Percentiles rank a stretch among this genome's conserved stretches.
These are phyloP conservation scores for Osmanthus fragrans DNA, from an alignment of 257 asterid genomes.

Conservation along the genomic window DNA sequence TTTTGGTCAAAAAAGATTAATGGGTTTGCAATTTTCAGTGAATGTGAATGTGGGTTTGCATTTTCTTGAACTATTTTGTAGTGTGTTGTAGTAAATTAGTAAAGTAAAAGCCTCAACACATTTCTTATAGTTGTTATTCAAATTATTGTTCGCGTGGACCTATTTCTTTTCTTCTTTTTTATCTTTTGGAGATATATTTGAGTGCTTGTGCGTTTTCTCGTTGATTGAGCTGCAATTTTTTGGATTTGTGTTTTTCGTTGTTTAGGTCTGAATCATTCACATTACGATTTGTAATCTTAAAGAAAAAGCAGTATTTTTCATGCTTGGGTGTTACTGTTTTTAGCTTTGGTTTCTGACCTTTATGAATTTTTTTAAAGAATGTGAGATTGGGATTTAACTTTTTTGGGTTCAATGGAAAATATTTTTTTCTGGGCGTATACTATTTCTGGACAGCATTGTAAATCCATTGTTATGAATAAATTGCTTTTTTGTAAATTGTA, in stretches of 20 bases:
- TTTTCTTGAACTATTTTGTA: conserved; percentile 17
- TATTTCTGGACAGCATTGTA: background rate
- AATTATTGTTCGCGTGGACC: background rate
- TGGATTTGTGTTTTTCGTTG: conserved; percentile 38
- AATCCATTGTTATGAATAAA: background rate
- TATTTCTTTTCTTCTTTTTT: background rate
- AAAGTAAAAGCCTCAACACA: background rate
- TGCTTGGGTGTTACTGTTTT: background rate
- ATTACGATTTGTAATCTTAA: background rate
- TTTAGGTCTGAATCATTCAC: conserved; percentile 8
- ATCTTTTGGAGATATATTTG: background rate
- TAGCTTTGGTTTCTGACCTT: background rate
- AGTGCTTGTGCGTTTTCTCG: conserved; percentile 14
- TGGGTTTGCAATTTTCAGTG: background rate
- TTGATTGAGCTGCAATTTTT: conserved; percentile 23
- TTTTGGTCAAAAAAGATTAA: background rate
- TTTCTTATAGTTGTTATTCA: background rate
- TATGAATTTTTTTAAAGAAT: conserved; percentile 7
- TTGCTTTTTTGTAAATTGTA: too few relatives aligned
- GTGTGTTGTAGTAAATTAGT: conserved; percentile 2
- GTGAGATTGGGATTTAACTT: background rate
- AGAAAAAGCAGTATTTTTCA: background rate
- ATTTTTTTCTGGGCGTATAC: background rate
- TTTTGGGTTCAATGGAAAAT: background rate
- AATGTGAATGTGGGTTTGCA: conserved; percentile 5